Evolutionary conservation across 2,329 filamentous ascomycete genomes (phyloP), one percentile per base, ranked within the genome.

Genomic region (Fusarium sp.): DNA sequence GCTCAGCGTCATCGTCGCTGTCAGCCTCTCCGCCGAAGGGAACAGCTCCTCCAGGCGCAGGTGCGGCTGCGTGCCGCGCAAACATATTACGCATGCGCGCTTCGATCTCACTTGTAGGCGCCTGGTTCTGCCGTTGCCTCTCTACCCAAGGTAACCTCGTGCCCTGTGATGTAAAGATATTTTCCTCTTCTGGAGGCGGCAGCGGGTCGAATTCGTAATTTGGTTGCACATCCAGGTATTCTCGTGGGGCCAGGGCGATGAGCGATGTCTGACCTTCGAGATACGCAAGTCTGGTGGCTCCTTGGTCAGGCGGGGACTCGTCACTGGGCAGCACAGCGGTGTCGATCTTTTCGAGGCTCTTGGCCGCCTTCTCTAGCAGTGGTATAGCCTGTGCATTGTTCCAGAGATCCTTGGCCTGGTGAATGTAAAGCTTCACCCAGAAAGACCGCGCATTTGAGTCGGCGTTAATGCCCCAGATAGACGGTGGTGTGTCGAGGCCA

Each of bases 161-260:
- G 17, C 59, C 63, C 15, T 53, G 55, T 10, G 71, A 63, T 7
- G 66, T 56, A n/a, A 69, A 69, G 19, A 69, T 66, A 37, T 87
- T 86, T 9, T 82, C 76, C 14, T 77, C 75, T 33, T 84, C 77
- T 0, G 82, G 75, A 2, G 93, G 93, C 17, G 93, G 92, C 13
- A 97, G 78, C 2, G 92, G 92, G 71, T 97, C 93, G 19, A 92
- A 95, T 15, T 91, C 86, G 61, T 90, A 87, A 67, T 86, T 93
- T 3, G 88, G 87, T 42, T 87, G 80, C 31, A 82, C 79, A 15
- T 83, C 80, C 10, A 92, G 86, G 67, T 92, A 83, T 9, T 78
- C 76, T 2, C 82, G 80, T 1, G 93, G 91, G 7, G 95, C 81
- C 35, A 90, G 79, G 0, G 85, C 82, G 67, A 94, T 89, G 19